A percentile compares a stretch with the other conserved stretches of the same genome.
Conservation (phyloP, 2,329 filamentous ascomycete species). For the Coniochaeta sp. region DNA sequence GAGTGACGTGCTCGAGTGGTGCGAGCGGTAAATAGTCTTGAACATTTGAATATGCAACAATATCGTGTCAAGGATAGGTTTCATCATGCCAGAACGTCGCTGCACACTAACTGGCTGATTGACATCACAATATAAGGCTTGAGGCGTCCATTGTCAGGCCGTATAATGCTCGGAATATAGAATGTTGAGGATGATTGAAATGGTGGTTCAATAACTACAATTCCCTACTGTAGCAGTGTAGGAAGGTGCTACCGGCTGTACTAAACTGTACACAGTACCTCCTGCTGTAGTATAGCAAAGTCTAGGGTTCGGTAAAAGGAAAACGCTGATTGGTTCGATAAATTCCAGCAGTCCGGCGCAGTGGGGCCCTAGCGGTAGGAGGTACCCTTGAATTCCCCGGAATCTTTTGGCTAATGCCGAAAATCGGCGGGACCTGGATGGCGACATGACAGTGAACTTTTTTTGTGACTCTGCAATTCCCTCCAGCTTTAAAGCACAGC, state of each 20-base stretch:
- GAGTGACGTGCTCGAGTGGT: conserved; percentile 6
- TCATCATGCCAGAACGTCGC: too few relatives aligned
- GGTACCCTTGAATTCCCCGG: not conserved
- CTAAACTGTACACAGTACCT: too few relatives aligned
- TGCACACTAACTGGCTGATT: too few relatives aligned
- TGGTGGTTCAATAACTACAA: too few relatives aligned
- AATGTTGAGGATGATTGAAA: too few relatives aligned
- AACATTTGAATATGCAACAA: not conserved
- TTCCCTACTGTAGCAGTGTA: too few relatives aligned
- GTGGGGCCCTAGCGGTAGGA: not conserved
- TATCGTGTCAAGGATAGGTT: not conserved
- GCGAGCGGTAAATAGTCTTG: conserved; percentile 1
- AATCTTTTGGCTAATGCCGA: not conserved
- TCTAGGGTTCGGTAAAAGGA: not conserved
- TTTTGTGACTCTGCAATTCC: not conserved
- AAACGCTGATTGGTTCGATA: not conserved
- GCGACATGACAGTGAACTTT: not conserved
- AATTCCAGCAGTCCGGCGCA: not conserved
- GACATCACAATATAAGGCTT: too few relatives aligned
- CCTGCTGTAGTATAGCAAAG: too few relatives aligned
- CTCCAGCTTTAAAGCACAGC: not conserved
- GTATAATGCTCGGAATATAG: too few relatives aligned
- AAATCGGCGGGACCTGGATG: not conserved
- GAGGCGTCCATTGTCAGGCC: too few relatives aligned
- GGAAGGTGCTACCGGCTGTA: too few relatives aligned